Conservation (phyloP, 768 basidiomycete species). For the Boletus tomentosulus region DNA sequence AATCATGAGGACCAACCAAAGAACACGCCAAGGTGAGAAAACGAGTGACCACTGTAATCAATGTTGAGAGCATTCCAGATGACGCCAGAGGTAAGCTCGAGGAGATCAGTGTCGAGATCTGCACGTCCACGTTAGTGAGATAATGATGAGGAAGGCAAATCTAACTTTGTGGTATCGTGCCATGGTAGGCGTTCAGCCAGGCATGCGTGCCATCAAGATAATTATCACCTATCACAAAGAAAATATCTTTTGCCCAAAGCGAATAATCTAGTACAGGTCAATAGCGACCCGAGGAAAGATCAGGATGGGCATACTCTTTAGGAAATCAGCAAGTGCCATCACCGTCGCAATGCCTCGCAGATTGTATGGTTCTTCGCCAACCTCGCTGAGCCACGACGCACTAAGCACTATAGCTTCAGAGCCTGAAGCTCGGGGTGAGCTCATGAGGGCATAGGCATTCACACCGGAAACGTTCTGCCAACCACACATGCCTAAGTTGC, state of each 20-base stretch:
- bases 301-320: constrained; percentile 58
- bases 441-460: constrained; percentile 79
- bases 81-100: constrained; percentile 72
- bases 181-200: constrained; percentile 85
- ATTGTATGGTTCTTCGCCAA: constrained; percentile 59
- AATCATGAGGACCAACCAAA: constrained; percentile 56
- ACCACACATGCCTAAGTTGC: constrained; percentile 3
- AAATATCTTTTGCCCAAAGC: constrained; percentile 91
- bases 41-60: constrained; percentile 96
- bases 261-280: constrained; percentile 57
- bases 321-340: constrained; percentile 75
- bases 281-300: not conserved
- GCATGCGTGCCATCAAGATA: constrained; percentile 91
- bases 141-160: not conserved
- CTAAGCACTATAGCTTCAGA: constrained; percentile 89
- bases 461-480: constrained; percentile 54
- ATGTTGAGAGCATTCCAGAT: constrained; percentile 95
- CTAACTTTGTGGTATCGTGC: constrained; percentile 59
- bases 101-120: constrained; percentile 66
- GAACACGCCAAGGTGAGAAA: constrained; percentile 93
- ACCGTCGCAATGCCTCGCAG: constrained; percentile 84
- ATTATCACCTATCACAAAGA: constrained; percentile 86
- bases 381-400: constrained; percentile 82
- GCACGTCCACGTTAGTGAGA: not conserved
- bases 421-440: constrained; percentile 88